Base-by-base conservation (phyloP, 1,284 basidiomycete genomes). In the Trichosporon coremiiforme region DNA sequence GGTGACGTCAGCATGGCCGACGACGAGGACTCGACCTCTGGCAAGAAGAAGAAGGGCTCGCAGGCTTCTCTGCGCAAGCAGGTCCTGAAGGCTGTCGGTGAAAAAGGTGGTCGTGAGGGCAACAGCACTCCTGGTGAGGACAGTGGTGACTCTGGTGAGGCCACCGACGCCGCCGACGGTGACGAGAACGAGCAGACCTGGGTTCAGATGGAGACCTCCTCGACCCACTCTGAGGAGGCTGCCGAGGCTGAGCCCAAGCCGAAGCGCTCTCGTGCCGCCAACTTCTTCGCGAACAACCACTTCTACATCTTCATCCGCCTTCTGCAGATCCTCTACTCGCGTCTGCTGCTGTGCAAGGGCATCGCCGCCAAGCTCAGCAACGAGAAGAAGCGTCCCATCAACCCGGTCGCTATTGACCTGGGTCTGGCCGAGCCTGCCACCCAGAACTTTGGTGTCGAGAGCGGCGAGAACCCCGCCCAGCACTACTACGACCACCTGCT, bases 241-340 rank as follows among this genome's bases (percentile, higher is more conserved):
- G 77, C 81, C 12, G 79, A 83, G 70, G 82, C 83, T 9, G 82
- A 81, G 15, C 35, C 64, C n/a, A 73, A 75, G 64, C 53, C 66
- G 55, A 74, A 74, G 65, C 65, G 75, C 3, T 73, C 65, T n/a
- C 76, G 82, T 22, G 82, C 82, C 67, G 84, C 82, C 71, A 87
- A 86, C 41, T 94, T 98, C 84, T 98, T 97, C 84, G 89, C 89
- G 75, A 96, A 98, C 84, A 94, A 93, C 70, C 91, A 93, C 55
- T 93, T 95, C 81, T 99, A 98, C 85, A 91, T 93, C 20, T 84
- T 98, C 71, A 81, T 98, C 75, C 90, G 96, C 64, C 85, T 98
- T 67, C 82, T 97, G 41, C 78, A 98, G 92, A 85, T 95, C 47
- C 84, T 98, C 15, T 97, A 96, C 82, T 89, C 90, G 10, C 90